Evolutionary conservation across 495 filamentous ascomycete genomes (phyloP).

Genomic region (Penicillium arizonense): DNA sequence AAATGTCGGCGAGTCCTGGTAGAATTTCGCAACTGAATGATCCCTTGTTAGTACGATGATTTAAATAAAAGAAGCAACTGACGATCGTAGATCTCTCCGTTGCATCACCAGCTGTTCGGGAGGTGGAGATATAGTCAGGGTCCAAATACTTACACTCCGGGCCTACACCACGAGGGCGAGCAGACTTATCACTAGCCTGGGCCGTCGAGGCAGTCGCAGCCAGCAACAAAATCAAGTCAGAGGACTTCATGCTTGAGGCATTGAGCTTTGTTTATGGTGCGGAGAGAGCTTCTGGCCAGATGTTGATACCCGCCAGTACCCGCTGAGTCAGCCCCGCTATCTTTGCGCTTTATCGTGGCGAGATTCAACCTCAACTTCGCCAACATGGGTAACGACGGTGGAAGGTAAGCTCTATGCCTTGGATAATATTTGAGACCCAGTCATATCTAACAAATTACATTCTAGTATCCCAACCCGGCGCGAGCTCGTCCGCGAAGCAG

Average conservation of each 20-base stretch:
- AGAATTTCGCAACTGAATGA: constrained; percentile 63
- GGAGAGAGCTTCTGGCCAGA: constrained; percentile 43
- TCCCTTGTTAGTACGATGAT: constrained; percentile 10
- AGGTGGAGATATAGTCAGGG: constrained; percentile 18
- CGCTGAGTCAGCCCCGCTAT: constrained; percentile 29
- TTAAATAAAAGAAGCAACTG: background rate
- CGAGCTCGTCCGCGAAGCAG: constrained; percentile 90
- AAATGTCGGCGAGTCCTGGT: constrained; percentile 63
- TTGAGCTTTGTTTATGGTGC: constrained; percentile 33
- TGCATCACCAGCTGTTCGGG: constrained; percentile 15
- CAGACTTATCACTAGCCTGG: constrained; percentile 37
- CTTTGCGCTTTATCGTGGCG: constrained; percentile 24
- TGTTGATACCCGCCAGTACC: constrained; percentile 30
- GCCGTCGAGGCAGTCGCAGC: constrained; percentile 37
- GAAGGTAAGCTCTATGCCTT: constrained; percentile 47
- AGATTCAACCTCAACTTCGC: constrained; percentile 8
- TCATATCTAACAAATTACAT: background rate
- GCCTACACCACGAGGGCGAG: constrained; percentile 63
- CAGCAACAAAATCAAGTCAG: constrained; percentile 40
- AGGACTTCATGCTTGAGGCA: constrained; percentile 45
- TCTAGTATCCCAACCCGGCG: constrained; percentile 84
- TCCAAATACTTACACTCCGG: constrained; percentile 60
- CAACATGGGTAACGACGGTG: constrained; percentile 95
- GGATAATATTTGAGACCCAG: background rate
- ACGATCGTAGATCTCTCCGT: constrained; percentile 4